These are phyloP conservation scores for Beauveria caledonica DNA, from an alignment of 2,329 filamentous ascomycete species.

Conservation along the genomic window DNA sequence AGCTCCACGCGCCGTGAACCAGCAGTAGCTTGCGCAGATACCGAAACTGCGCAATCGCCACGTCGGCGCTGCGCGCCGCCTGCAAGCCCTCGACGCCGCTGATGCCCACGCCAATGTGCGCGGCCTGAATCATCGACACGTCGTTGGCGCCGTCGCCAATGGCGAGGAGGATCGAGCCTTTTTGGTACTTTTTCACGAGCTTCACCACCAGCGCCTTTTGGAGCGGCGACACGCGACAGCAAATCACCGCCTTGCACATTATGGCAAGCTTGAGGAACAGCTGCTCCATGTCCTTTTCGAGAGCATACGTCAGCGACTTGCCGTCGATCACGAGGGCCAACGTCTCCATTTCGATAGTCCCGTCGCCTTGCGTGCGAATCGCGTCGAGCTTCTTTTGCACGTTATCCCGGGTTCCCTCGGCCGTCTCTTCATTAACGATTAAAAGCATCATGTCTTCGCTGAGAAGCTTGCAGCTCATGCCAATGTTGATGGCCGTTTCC, in stretches of 20 bases:
- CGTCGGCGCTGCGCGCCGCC: slow-evolving; percentile 89
- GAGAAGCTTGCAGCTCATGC: slow-evolving; percentile 98
- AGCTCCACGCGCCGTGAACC: slow-evolving; percentile 95
- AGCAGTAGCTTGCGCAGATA: slow-evolving; percentile 89
- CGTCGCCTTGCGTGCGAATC: slow-evolving; percentile 72
- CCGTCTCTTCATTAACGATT: slow-evolving; percentile 86
- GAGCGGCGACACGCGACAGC: slow-evolving; percentile 90
- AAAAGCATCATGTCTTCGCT: slow-evolving; percentile 98
- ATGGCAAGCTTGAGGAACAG: slow-evolving; percentile 87
- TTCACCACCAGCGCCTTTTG: slow-evolving; percentile 98
- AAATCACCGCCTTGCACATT: slow-evolving; percentile 98
- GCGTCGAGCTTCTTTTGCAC: slow-evolving; percentile 89
- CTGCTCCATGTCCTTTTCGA: slow-evolving; percentile 91
- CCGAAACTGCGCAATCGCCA: slow-evolving; percentile 91
- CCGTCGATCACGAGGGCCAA: slow-evolving; percentile 92
- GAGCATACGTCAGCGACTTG: slow-evolving; percentile 84
- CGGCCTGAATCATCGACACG: slow-evolving; percentile 99
- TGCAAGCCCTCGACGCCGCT: slow-evolving; percentile 95
- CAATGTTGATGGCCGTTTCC: slow-evolving; percentile 98
- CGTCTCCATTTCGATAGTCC: slow-evolving; percentile 71
- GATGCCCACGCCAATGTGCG: slow-evolving; percentile 95
- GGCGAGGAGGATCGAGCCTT: slow-evolving; percentile 84
- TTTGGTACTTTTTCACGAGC: slow-evolving; percentile 85
- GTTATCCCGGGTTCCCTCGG: slow-evolving; percentile 75
- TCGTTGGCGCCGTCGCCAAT: slow-evolving; percentile 98